These are phyloP conservation scores for Epichloe coenophiala DNA, from an alignment of 2,329 filamentous ascomycete species.

Conservation along the genomic window DNA sequence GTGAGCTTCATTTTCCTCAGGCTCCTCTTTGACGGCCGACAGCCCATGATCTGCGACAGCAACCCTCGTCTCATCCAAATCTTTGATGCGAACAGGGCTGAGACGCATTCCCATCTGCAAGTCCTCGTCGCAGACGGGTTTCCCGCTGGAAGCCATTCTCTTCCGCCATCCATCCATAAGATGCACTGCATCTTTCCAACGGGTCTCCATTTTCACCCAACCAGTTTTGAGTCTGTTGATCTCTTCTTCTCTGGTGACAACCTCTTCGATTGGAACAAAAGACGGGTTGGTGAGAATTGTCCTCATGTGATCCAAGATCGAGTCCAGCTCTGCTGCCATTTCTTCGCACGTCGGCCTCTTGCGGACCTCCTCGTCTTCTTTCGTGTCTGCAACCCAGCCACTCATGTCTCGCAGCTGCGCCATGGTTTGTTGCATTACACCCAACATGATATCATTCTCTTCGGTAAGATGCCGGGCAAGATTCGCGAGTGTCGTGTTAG, in stretches of 20 bases:
- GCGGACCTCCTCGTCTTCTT: constrained; percentile 17
- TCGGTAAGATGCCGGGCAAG: constrained; percentile 73
- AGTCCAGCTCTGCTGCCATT: constrained; percentile 60
- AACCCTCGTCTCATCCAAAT: constrained; percentile 33
- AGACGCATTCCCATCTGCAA: constrained; percentile 54
- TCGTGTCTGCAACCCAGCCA: constrained; percentile 32
- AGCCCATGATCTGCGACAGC: constrained; percentile 25
- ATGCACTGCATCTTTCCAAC: constrained; percentile 79
- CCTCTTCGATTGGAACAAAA: constrained; percentile 90
- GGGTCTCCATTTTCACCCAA: constrained; percentile 85
- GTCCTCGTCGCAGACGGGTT: constrained; percentile 55
- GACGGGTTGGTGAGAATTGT: constrained; percentile 86
- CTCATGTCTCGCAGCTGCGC: constrained; percentile 58
- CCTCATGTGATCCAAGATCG: constrained; percentile 66
- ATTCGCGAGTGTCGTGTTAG: constrained; percentile 79
- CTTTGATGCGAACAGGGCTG: constrained; percentile 42
- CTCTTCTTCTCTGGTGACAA: constrained; percentile 83
- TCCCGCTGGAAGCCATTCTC: constrained; percentile 58
- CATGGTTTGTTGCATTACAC: constrained; percentile 57
- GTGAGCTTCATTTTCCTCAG: constrained; percentile 18
- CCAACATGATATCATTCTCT: constrained; percentile 76
- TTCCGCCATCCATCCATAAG: constrained; percentile 90
- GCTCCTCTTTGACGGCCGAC: constrained; percentile 34
- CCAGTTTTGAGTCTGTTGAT: constrained; percentile 71
- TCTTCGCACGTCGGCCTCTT: constrained; percentile 41